These are phyloP conservation scores for Ochetophila trinervis DNA, from an alignment of 306 rosid species.

Conservation along the genomic window DNA sequence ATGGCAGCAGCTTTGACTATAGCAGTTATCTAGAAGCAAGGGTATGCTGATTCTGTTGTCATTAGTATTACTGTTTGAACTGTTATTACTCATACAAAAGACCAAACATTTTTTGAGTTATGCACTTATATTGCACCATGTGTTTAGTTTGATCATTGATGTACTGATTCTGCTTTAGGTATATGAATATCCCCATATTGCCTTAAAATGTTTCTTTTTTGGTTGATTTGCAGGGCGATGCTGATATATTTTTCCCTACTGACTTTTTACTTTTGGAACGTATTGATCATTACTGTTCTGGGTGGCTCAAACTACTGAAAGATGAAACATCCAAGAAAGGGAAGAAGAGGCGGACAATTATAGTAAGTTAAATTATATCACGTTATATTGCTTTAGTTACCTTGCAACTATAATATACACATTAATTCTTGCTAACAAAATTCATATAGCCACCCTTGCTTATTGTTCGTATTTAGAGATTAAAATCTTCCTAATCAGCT, in stretches of 20 bases:
- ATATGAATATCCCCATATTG: neutral
- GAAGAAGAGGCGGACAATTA: slow-evolving; percentile 83
- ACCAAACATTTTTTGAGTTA: neutral
- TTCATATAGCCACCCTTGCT: too few species aligned
- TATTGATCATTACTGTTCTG: slow-evolving; percentile 89
- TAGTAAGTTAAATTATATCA: slow-evolving; percentile 41
- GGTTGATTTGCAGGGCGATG: slow-evolving; percentile 72
- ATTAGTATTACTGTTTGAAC: neutral
- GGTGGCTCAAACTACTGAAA: slow-evolving; percentile 54
- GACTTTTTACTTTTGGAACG: slow-evolving; percentile 84
- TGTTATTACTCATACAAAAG: neutral
- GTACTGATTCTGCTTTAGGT: neutral
- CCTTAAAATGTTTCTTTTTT: slow-evolving; percentile 6
- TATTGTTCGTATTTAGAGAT: too few species aligned
- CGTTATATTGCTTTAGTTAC: neutral
- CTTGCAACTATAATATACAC: neutral
- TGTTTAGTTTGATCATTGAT: too few species aligned
- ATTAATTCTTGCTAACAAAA: neutral
- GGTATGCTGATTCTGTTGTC: slow-evolving; percentile 40
- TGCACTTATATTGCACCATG: neutral
- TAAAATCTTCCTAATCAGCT: too few species aligned
- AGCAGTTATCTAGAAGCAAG: slow-evolving; percentile 76
- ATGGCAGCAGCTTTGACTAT: slow-evolving; percentile 76
- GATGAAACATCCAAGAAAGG: slow-evolving; percentile 59
- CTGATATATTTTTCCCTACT: slow-evolving; percentile 92